Evolutionary conservation across 108 stramenopile genomes (phyloP).

Genomic region (Nitzschia putrida): DNA sequence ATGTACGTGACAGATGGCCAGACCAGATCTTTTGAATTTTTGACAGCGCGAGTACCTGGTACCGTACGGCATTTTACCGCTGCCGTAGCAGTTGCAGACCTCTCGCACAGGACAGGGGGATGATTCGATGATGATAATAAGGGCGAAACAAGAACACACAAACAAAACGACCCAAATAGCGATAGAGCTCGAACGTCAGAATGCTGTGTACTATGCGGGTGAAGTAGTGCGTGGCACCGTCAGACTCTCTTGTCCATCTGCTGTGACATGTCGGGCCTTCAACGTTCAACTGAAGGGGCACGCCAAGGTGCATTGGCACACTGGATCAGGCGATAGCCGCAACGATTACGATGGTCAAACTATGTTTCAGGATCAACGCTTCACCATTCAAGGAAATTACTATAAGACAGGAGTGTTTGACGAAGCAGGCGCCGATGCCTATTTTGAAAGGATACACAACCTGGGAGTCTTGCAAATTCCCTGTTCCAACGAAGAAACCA

Average conservation of each 20-base stretch:
- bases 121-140: too few species aligned
- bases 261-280: slow-evolving; percentile 5
- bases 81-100: too few species aligned
- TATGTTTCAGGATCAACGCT: slow-evolving; percentile 13
- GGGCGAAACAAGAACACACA: too few species aligned
- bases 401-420: slow-evolving; percentile 28
- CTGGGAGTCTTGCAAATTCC: slow-evolving; percentile 42
- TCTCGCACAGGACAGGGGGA: too few species aligned
- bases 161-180: too few species aligned
- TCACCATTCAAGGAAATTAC: slow-evolving; percentile 29
- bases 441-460: slow-evolving; percentile 18
- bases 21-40: too few species aligned
- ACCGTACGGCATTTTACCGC: too few species aligned
- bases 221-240: slow-evolving; percentile 22
- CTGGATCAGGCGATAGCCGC: slow-evolving; percentile 35
- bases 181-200: too few species aligned
- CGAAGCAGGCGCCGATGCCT: slow-evolving; percentile 32
- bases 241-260: not conserved
- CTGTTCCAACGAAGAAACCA: slow-evolving; percentile 22
- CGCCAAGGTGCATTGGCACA: slow-evolving; percentile 26
- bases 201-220: too few species aligned
- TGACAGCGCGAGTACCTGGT: too few species aligned
- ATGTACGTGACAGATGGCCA: too few species aligned
- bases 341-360: slow-evolving; percentile 24
- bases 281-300: slow-evolving; percentile 3